A percentile compares a stretch with the other conserved stretches of the same genome.
These are phyloP conservation scores for Pestalotiopsis sp. DNA, from an alignment of 2,329 filamentous ascomycete species.

Conservation along the genomic window DNA sequence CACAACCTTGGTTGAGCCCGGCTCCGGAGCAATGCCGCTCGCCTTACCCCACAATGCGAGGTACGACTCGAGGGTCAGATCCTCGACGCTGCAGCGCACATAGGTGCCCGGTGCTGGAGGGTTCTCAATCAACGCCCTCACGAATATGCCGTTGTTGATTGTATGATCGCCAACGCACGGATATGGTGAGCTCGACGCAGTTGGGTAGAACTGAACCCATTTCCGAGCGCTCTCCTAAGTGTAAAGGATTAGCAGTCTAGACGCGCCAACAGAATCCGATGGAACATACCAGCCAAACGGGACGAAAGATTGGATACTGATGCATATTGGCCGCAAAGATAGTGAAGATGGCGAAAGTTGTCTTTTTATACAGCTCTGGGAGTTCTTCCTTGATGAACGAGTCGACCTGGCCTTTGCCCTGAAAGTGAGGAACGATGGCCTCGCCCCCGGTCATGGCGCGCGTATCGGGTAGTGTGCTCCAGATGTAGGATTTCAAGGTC, in stretches of 20 bases:
- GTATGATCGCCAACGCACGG: not conserved
- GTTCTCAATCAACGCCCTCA: not conserved
- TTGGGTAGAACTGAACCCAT: not conserved
- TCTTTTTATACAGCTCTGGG: constrained; percentile 9
- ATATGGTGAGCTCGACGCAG: not conserved
- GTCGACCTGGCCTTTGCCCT: constrained; percentile 15
- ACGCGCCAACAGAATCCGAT: not conserved
- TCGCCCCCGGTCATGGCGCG: constrained; percentile 11
- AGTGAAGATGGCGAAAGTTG: constrained; percentile 9
- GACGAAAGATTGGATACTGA: not conserved
- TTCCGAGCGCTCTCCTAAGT: not conserved
- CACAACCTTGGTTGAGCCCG: not conserved
- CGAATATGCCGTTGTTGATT: not conserved
- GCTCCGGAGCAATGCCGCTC: not conserved
- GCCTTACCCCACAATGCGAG: not conserved
- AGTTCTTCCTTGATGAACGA: not conserved
- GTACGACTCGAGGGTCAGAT: not conserved
- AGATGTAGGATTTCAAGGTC: constrained; percentile 13
- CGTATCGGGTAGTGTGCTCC: constrained; percentile 14
- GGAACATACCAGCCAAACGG: not conserved
- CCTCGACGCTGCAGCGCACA: not conserved
- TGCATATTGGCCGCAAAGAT: not conserved
- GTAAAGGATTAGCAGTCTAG: not conserved
- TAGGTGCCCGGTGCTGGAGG: not conserved
- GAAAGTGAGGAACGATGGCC: constrained; percentile 10